These are phyloP conservation scores for Lablab purpureus DNA, from an alignment of 306 rosid species.

Conservation along the genomic window DNA sequence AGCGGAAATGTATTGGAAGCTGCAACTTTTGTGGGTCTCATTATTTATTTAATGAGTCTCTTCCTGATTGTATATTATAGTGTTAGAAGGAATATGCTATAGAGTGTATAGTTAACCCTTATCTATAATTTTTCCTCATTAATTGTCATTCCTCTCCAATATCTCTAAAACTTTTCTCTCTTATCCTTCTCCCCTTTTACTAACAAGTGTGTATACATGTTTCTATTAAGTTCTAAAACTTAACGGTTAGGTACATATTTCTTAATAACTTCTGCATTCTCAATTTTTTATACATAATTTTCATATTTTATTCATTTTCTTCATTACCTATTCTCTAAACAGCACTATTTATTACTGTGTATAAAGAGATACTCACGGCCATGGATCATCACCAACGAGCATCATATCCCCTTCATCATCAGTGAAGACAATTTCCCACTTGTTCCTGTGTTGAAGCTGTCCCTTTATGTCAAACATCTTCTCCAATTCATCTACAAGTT, in stretches of 20 bases:
- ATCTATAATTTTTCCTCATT: background rate
- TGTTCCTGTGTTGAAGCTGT: constrained; percentile 65
- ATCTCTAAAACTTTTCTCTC: constrained; percentile 4
- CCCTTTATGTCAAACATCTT: constrained; percentile 90
- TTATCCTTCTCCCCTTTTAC: background rate
- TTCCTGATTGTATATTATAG: too few relatives aligned
- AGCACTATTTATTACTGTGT: background rate
- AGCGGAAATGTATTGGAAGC: too few relatives aligned
- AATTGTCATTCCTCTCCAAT: background rate
- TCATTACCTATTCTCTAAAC: background rate
- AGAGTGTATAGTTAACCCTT: too few relatives aligned
- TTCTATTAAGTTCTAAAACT: constrained; percentile 5
- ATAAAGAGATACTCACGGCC: constrained; percentile 74
- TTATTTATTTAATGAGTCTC: too few relatives aligned
- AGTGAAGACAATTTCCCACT: constrained; percentile 85
- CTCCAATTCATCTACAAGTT: constrained; percentile 79
- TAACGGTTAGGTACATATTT: background rate
- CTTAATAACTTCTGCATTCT: background rate
- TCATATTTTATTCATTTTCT: background rate
- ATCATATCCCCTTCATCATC: constrained; percentile 95
- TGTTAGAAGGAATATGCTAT: too few relatives aligned
- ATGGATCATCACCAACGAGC: constrained; percentile 92
- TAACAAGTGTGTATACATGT: background rate
- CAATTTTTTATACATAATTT: background rate
- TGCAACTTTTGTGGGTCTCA: too few relatives aligned